These are phyloP conservation scores for Saitozyma sp. DNA, from an alignment of 768 basidiomycete species.

Conservation along the genomic window DNA sequence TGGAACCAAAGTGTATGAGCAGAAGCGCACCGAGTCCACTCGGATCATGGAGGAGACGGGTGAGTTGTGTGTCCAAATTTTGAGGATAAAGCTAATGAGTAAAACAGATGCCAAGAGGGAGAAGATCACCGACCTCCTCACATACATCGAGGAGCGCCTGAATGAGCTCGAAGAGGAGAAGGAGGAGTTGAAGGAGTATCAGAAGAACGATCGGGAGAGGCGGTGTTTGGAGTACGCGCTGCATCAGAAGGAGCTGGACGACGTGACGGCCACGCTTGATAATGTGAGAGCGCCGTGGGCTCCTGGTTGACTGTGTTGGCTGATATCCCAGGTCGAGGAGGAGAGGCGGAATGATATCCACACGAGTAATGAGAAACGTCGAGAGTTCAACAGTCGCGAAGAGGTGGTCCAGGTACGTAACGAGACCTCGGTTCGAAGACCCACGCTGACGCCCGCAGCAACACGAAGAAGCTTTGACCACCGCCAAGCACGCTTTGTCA, in stretches of 20 bases:
- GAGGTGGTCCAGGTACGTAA: slow-evolving; percentile 73
- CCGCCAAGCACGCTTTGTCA: slow-evolving; percentile 69
- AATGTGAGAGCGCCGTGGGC: slow-evolving; percentile 59
- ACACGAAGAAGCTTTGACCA: slow-evolving; percentile 70
- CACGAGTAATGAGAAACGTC: slow-evolving; percentile 74
- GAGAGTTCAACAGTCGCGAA: slow-evolving; percentile 79
- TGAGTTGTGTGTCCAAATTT: slow-evolving; percentile 18
- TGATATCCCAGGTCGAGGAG: slow-evolving; percentile 53
- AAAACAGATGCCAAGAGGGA: slow-evolving; percentile 71
- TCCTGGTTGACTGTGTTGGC: not conserved
- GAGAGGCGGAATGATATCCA: slow-evolving; percentile 81
- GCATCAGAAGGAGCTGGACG: slow-evolving; percentile 85
- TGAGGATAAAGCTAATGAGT: not conserved
- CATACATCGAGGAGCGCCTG: slow-evolving; percentile 86
- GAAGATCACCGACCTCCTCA: slow-evolving; percentile 86
- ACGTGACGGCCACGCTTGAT: slow-evolving; percentile 79
- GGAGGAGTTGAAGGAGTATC: slow-evolving; percentile 94
- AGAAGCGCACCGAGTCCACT: slow-evolving; percentile 85
- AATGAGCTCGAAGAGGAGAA: slow-evolving; percentile 96
- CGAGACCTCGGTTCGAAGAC: not conserved
- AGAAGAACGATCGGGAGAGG: slow-evolving; percentile 85
- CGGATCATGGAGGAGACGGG: slow-evolving; percentile 93
- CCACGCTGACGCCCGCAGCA: slow-evolving; percentile 56
- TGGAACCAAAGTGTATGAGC: slow-evolving; percentile 96
- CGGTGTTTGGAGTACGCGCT: slow-evolving; percentile 92